Percentiles rank a stretch among this genome's conserved stretches.
phyloP scores from a whole-genome alignment of 2,329 filamentous ascomycete genomes.

The Monosporascus sp. region DNA sequence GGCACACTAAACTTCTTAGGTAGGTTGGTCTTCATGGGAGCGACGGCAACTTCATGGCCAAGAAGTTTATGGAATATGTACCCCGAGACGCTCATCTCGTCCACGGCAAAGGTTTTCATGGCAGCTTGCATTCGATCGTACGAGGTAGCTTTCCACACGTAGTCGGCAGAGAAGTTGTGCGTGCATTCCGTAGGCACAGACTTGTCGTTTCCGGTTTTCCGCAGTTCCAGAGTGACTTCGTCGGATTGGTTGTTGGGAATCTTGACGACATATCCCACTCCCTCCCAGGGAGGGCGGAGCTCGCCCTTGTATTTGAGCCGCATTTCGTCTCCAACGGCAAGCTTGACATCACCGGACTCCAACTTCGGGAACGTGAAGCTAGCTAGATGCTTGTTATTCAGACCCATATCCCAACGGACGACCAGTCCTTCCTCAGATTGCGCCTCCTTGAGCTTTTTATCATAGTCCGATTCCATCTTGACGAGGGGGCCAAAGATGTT shows the following conservation, averaged over 20 bases:
- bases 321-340: conserved; percentile 98
- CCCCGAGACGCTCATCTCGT: conserved; percentile 96
- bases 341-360: conserved; percentile 94
- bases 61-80: conserved; percentile 98
- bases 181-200: conserved; percentile 93
- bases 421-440: conserved; percentile 95
- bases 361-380: conserved; percentile 96
- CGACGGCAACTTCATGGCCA: conserved; percentile 89
- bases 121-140: conserved; percentile 99
- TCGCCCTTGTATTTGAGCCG: conserved; percentile 94
- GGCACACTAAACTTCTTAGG: conserved; percentile 97
- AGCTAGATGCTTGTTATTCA: conserved; percentile 96
- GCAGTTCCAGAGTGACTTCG: conserved; percentile 90
- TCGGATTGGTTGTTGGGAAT: conserved; percentile 99
- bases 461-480: conserved; percentile 98
- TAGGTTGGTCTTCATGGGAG: conserved; percentile 91
- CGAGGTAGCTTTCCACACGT: conserved; percentile 98
- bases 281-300: conserved; percentile 87
- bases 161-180: conserved; percentile 96
- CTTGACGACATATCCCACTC: conserved; percentile 97
- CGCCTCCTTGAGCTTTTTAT: conserved; percentile 96
- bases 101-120: conserved; percentile 98
- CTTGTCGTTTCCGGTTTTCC: conserved; percentile 93
- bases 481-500: conserved; percentile 97
- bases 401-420: conserved; percentile 88